Evolutionary conservation across 257 asterid genomes (phyloP), one percentile per base, ranked within the genome.

Genomic region (Nicotiana knightiana): DNA sequence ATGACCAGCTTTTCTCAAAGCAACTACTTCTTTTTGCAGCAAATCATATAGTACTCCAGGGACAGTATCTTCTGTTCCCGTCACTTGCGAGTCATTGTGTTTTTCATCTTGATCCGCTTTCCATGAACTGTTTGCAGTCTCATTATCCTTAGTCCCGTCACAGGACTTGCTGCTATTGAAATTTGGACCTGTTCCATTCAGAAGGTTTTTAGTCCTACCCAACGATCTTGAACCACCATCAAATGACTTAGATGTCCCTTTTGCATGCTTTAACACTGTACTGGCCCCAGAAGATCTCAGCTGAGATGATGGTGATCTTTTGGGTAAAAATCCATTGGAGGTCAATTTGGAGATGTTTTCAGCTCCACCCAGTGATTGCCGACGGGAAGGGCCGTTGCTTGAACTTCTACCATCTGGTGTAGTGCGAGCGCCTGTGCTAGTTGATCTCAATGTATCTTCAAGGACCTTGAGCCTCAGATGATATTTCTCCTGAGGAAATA

Each of bases 161-260:
- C 94, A 94, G 58, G 99, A 96, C 85, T 94, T 96, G 83, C 97
- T 93, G 88, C 90, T 94, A 85, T 92, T 96, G 80, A 96, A 94
- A 85, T 89, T 96, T 30, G 97, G 92, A 68, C 98, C 99, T 67
- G 95, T 83, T 70, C 96, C 96, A 86, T 91, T 96, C 85, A 94
- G 88, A 87, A 96, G 92, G 85, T 85, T 89, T 91, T 94, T 94
- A 81, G 93, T 86, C 89, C 99, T 88, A 70, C 93, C 98, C 77
- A 86, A 64, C 82, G 99, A 92, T 82, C 99, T 84, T 67, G 99
- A 94, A 63, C 98, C 98, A 81, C 98, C 99, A 83, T 96, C 99
- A 85, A 96, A 96, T 39, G 99, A 96, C 89, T 93, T 96, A 35
- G 99, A 96, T 85, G 99, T 93, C 83, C 97, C 98, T 89, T 96